Evolutionary conservation across 1,284 basidiomycete genomes (phyloP), one percentile per base, ranked within the genome.

Genomic region (Papiliotrema nemorosa): DNA sequence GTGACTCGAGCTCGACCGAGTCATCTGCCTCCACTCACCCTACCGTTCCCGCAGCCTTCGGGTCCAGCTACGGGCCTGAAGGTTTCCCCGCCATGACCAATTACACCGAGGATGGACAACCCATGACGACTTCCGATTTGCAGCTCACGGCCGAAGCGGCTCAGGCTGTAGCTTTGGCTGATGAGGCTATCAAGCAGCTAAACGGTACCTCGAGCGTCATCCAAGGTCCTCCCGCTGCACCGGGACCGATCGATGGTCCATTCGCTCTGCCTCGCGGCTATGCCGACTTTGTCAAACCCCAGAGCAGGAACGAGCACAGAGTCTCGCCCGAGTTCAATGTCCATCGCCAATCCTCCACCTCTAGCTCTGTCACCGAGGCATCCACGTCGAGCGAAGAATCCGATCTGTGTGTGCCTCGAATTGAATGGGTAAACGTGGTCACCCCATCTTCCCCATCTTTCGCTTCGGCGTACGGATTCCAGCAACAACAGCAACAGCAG

Each of bases 61-160:
- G 70, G 18, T 67, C 67, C 9, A 66, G 63, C 49, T 73, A 73
- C 51, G 69, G 67, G 38, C 58, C 64, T 22, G 70, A 73, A 25
- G 70, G 70, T 0, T 73, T 70, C 47, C 64, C 66, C 2, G 54
- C 29, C 56, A 55, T 34, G 24, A 21, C 45, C n/a, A 47, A 44
- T 22, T 34, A 20, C 18, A 33, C 44, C 16, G 52, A 50, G 1
- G 53, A 52, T 21, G 47, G 44, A 26, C 26, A 44, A 4, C 47
- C 49, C 33, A 51, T 54, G 4, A 47, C 31, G 25, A 42, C 50
- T 0, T 37, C 49, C 16, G 62, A 63, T 21, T 44, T 60, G 6
- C 46, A 54, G 7, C 35, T 63, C 16, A 52, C 58, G 10, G 52
- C 57, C 24, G 42, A 62, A 50, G 60, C 59, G 36, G 47, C 52